A percentile compares a stretch with the other conserved stretches of the same genome.
Evolutionary conservation across 2,329 filamentous ascomycete species (phyloP).

Genomic region (Colletotrichum theobromicola): DNA sequence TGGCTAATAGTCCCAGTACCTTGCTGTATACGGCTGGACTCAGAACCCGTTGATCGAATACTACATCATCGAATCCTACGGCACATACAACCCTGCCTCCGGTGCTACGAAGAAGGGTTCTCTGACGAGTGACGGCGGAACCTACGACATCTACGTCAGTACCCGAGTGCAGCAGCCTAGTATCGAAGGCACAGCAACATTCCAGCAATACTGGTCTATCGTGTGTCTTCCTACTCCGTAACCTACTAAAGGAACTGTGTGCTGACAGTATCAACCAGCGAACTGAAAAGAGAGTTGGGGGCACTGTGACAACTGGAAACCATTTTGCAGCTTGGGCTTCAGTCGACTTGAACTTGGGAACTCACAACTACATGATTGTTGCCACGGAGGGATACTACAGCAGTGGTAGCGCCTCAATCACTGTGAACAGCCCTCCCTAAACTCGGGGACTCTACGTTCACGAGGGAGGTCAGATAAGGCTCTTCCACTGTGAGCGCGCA

Average conservation of each 20-base stretch:
- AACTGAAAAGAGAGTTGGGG: conserved; percentile 48
- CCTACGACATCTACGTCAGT: conserved; percentile 40
- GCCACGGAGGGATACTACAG: conserved; percentile 5
- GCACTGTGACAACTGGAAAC: conserved; percentile 53
- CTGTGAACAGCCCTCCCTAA: not conserved
- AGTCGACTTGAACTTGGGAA: conserved; percentile 49
- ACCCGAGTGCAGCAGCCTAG: conserved; percentile 45
- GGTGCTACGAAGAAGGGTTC: conserved; percentile 36
- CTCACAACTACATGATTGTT: conserved; percentile 56
- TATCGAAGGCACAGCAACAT: conserved; percentile 52
- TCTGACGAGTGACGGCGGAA: conserved; percentile 36
- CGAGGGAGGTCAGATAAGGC: no score
- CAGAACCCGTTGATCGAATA: conserved; percentile 41
- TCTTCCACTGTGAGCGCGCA: no score
- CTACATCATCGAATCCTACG: conserved; percentile 48
- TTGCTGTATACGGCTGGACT: conserved; percentile 50
- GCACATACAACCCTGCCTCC: conserved; percentile 45
- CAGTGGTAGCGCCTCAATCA: conserved; percentile 7
- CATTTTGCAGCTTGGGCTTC: conserved; percentile 60
- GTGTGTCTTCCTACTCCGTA: conserved; percentile 30
- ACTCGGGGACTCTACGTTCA: no score
- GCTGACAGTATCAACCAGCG: conserved; percentile 26
- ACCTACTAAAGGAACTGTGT: conserved; percentile 29
- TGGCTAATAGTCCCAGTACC: conserved; percentile 36
- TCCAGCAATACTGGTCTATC: conserved; percentile 58